Conservation (phyloP, 2,329 filamentous ascomycete genomes). For the Fusarium sp. region DNA sequence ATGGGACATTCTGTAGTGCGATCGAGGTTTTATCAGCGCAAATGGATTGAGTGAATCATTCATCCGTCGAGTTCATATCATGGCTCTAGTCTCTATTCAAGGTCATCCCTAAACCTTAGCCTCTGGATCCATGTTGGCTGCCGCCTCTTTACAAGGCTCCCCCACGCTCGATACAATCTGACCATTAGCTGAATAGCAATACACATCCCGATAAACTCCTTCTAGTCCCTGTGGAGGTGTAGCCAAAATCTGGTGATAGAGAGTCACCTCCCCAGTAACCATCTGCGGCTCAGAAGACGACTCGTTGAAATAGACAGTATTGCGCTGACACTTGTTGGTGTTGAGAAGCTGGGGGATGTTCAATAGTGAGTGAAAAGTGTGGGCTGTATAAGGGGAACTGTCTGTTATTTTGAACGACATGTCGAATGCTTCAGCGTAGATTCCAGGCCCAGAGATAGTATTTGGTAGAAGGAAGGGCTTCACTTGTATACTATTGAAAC, state of each 20-base stretch:
- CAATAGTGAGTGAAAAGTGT: conserved; percentile 12
- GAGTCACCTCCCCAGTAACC: conserved; percentile 6
- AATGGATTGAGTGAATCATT: background rate
- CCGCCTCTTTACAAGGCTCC: background rate
- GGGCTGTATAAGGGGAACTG: background rate
- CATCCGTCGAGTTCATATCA: too few species aligned
- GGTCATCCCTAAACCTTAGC: background rate
- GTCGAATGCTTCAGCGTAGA: conserved; percentile 17
- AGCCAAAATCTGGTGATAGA: conserved; percentile 9
- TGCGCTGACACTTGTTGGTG: conserved; percentile 13
- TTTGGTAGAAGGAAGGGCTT: conserved; percentile 17
- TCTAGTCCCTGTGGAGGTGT: conserved; percentile 1
- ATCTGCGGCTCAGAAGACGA: background rate
- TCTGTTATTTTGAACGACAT: background rate
- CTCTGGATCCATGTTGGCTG: conserved; percentile 8
- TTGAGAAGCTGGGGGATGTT: conserved; percentile 14
- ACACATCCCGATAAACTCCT: conserved; percentile 4
- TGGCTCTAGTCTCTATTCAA: background rate
- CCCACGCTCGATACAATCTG: conserved; percentile 6
- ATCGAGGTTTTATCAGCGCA: background rate
- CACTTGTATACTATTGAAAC: background rate
- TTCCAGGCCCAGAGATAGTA: conserved; percentile 4
- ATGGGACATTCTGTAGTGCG: too few species aligned
- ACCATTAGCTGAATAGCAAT: conserved; percentile 14
- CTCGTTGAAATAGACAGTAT: conserved; percentile 19